Evolutionary conservation across 2,329 filamentous ascomycete genomes (phyloP), one percentile per base, ranked within the genome.

Genomic region (Cladosporium sp.): DNA sequence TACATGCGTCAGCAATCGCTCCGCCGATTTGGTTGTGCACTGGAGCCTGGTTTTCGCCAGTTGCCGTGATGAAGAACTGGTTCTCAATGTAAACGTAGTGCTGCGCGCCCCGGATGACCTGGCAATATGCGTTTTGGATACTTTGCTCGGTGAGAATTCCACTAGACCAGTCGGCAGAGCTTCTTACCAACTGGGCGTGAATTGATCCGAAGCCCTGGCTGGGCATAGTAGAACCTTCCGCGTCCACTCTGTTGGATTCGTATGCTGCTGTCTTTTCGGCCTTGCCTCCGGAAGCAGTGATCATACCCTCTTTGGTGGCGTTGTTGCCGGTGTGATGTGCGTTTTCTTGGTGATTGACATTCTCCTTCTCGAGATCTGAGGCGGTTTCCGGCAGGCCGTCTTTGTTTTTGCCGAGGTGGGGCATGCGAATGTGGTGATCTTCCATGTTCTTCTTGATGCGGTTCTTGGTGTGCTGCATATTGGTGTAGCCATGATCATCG

Each of bases 71-170:
- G 76, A 97, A 98, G 73, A 97, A 97, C 62, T 98, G 93, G 62
- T 97, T 97, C 68, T 98, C 93, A 53, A 98, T 95, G 72, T 97
- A 98, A 19, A 98, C 86, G 59, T 83, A 96, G 65, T 97, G 92
- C 69, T 96, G 74, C 0, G 92, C 92, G 45, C 88, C 88, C 43
- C 84, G 77, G 60, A 97, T 97, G 25, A 94, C 73, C 55, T 95
- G 88, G 52, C 76, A 77, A 65, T 95, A 95, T 0, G 90, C 88
- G 59, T 89, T 94, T 59, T 93, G 88, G 51, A 95, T 95, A 43
- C 85, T 90, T 59, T 88, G 84, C 53, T 95, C 90, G 0, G 77
- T 83, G 36, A 95, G 69, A 53, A 96, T 93, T 3, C 92, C 92
- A 63, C 87, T 94, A 13, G 88, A 95, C 92, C 92, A 97, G 67